Conservation (phyloP, 2,329 filamentous ascomycete genomes). For the Penicillium sclerotiorum region DNA sequence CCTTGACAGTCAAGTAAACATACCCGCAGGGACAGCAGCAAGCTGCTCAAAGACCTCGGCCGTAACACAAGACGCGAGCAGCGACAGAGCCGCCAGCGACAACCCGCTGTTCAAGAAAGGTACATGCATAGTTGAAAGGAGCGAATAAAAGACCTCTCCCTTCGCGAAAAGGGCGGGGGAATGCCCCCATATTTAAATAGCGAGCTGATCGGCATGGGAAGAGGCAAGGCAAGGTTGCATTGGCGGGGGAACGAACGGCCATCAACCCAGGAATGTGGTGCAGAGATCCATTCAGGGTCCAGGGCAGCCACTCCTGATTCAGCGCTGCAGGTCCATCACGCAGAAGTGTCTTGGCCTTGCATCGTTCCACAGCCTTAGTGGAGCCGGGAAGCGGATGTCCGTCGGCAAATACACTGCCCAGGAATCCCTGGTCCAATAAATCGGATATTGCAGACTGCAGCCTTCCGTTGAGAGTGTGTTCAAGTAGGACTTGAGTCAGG, state of each 20-base stretch:
- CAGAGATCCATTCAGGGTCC: not conserved
- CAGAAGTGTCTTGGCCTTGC: slow-evolving; percentile 16
- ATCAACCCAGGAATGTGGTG: slow-evolving; percentile 15
- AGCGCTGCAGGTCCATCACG: not conserved
- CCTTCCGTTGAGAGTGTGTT: slow-evolving; percentile 4
- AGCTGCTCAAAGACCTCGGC: slow-evolving; percentile 42
- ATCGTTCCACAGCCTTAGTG: slow-evolving; percentile 14
- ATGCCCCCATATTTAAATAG: slow-evolving; percentile 20
- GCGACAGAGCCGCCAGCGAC: slow-evolving; percentile 33
- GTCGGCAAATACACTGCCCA: slow-evolving; percentile 13
- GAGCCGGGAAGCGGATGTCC: slow-evolving; percentile 16
- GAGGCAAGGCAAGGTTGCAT: too few relatives aligned
- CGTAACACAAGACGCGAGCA: slow-evolving; percentile 30
- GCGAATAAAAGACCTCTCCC: slow-evolving; percentile 7
- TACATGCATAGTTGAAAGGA: slow-evolving; percentile 28
- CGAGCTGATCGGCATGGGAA: slow-evolving; percentile 8
- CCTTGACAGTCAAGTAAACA: slow-evolving; percentile 1
- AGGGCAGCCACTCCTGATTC: not conserved
- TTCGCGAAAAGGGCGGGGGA: not conserved
- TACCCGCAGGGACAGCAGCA: slow-evolving; percentile 37
- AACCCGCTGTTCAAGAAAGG: slow-evolving; percentile 29
- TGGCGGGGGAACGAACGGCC: slow-evolving; percentile 17
- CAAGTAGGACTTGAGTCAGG: not conserved
- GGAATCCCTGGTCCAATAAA: not conserved
- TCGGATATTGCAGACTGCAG: slow-evolving; percentile 9